These are phyloP conservation scores for Pleurotus citrinopileatus DNA, from an alignment of 768 basidiomycete genomes.

Conservation along the genomic window DNA sequence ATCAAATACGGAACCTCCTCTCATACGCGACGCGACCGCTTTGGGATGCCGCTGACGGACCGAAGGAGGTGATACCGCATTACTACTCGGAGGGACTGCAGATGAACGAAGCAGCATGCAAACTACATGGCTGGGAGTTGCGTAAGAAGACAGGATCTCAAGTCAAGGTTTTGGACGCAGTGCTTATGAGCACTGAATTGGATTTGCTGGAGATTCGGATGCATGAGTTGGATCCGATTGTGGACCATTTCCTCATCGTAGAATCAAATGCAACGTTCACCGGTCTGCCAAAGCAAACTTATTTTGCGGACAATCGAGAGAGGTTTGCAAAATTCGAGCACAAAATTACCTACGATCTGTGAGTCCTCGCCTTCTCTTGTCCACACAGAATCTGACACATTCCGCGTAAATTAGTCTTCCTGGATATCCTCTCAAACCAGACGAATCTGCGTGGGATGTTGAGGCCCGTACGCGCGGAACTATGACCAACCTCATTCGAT, in stretches of 20 bases:
- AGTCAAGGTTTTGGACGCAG: constrained; percentile 45
- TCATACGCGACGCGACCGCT: constrained; percentile 58
- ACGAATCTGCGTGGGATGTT: constrained; percentile 47
- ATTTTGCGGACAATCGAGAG: constrained; percentile 42
- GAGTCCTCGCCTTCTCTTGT: constrained; percentile 17
- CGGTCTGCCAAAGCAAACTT: constrained; percentile 51
- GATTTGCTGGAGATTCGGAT: constrained; percentile 63
- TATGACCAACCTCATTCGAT: constrained; percentile 45
- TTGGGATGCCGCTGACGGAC: constrained; percentile 55
- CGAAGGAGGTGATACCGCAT: constrained; percentile 45
- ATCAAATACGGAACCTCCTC: constrained; percentile 48
- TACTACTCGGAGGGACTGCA: constrained; percentile 53
- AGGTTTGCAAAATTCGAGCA: constrained; percentile 47
- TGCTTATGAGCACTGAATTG: constrained; percentile 61
- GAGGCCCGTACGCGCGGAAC: constrained; percentile 45
- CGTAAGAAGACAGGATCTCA: constrained; percentile 21
- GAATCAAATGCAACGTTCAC: constrained; percentile 65
- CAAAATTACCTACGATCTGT: constrained; percentile 54
- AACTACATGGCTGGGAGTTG: constrained; percentile 52
- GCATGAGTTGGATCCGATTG: constrained; percentile 55
- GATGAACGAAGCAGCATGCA: constrained; percentile 42
- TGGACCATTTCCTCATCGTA: constrained; percentile 59
- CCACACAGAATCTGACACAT: neutral
- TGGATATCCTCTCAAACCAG: constrained; percentile 37
- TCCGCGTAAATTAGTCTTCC: constrained; percentile 31